Conservation (phyloP, 2,329 filamentous ascomycete genomes). For the Fusarium sp. region DNA sequence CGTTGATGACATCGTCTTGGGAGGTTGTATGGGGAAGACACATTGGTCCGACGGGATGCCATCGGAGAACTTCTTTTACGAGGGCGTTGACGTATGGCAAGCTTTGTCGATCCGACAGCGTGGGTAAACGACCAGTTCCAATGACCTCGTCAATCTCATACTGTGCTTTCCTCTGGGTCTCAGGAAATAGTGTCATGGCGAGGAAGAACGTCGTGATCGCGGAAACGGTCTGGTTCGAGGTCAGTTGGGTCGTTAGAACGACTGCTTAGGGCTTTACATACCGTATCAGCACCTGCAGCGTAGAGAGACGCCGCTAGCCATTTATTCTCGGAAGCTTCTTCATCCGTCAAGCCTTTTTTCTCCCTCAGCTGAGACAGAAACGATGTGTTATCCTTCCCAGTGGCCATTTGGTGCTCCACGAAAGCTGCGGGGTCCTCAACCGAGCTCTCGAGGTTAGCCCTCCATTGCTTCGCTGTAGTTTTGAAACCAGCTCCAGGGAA, state of each 20-base stretch:
- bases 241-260: neutral
- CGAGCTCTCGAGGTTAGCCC: neutral
- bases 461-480: slow-evolving; percentile 8
- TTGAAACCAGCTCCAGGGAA: slow-evolving; percentile 21
- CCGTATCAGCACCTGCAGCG: slow-evolving; percentile 33
- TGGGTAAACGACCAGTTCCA: slow-evolving; percentile 37
- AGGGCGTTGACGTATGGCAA: slow-evolving; percentile 41
- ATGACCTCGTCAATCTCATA: slow-evolving; percentile 27
- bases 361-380: slow-evolving; percentile 11
- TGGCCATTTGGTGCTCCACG: slow-evolving; percentile 15
- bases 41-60: slow-evolving; percentile 44
- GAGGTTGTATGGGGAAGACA: slow-evolving; percentile 50
- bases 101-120: slow-evolving; percentile 26
- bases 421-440: slow-evolving; percentile 23
- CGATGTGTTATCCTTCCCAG: slow-evolving; percentile 9
- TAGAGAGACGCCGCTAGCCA: slow-evolving; percentile 30
- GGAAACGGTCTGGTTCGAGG: slow-evolving; percentile 18
- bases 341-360: neutral
- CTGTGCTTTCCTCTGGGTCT: slow-evolving; percentile 18
- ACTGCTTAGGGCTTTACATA: neutral
- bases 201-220: slow-evolving; percentile 23
- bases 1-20: slow-evolving; percentile 27
- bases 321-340: slow-evolving; percentile 17
- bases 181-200: slow-evolving; percentile 13
- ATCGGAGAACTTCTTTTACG: slow-evolving; percentile 42